These are phyloP conservation scores for Yamadazyma phyllophila DNA, from an alignment of 805 yeast genomes.

Conservation along the genomic window DNA sequence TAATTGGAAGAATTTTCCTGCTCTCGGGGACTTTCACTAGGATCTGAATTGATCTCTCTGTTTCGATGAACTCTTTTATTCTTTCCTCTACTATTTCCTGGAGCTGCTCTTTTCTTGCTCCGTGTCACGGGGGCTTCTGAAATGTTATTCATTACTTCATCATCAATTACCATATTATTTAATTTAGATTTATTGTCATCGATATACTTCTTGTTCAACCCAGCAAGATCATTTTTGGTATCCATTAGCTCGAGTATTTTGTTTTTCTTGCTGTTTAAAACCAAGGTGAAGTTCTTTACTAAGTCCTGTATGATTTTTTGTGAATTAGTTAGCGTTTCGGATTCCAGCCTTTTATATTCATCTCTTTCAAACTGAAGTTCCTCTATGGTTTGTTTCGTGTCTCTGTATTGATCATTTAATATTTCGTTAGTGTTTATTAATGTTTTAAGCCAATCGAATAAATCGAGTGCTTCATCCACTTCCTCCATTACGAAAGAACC, in stretches of 20 bases:
- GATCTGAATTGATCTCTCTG: neutral
- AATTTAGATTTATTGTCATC: neutral
- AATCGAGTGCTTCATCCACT: slow-evolving; percentile 18
- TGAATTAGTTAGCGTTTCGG: neutral
- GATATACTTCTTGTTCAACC: neutral
- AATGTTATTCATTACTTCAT: neutral
- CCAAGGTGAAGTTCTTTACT: slow-evolving; percentile 2
- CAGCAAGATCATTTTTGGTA: neutral
- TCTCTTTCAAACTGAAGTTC: slow-evolving; percentile 8
- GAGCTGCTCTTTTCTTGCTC: slow-evolving; percentile 4
- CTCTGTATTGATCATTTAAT: neutral
- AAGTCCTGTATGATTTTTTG: slow-evolving; percentile 1
- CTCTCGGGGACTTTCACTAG: too few species aligned
- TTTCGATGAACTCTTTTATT: slow-evolving; percentile 8
- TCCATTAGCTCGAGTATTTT: slow-evolving; percentile 5
- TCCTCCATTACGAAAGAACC: slow-evolving; percentile 22
- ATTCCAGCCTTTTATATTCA: slow-evolving; percentile 1
- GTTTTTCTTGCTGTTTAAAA: slow-evolving; percentile 11
- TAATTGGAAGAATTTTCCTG: too few species aligned
- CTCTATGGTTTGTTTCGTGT: slow-evolving; percentile 8
- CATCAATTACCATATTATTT: slow-evolving; percentile 1
- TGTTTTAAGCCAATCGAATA: slow-evolving; percentile 27
- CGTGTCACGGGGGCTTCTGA: slow-evolving; percentile 11
- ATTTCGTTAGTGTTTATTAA: neutral
- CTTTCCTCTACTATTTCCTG: slow-evolving; percentile 1